Percentiles rank a stretch among this genome's conserved stretches.
phyloP scores from a whole-genome alignment of 768 basidiomycete species.

The Cystofilobasidium ferigula region DNA sequence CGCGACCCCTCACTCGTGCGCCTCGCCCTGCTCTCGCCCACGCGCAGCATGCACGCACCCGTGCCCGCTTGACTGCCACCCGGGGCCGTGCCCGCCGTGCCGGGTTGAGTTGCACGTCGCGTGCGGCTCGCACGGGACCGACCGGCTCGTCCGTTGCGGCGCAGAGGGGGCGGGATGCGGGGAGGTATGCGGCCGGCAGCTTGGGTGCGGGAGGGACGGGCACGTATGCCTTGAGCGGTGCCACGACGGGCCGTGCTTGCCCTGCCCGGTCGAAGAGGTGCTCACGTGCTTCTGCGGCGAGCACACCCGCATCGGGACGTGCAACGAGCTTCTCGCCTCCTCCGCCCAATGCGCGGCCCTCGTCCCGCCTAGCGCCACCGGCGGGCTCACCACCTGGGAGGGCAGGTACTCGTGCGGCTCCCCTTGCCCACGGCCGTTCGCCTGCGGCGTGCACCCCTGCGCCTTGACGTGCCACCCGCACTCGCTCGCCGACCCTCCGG shows the following conservation, averaged over 20 bases:
- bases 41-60: conserved; percentile 56
- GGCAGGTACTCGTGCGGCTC: conserved; percentile 56
- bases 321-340: conserved; percentile 44
- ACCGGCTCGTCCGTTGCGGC: conserved; percentile 51
- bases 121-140: conserved; percentile 64
- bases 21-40: conserved; percentile 36
- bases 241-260: conserved; percentile 62
- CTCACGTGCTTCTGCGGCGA: conserved; percentile 73
- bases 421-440: conserved; percentile 56
- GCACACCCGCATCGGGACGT: conserved; percentile 49
- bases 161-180: conserved; percentile 49
- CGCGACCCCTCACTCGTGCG: conserved; percentile 39
- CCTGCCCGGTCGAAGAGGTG: conserved; percentile 50
- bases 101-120: conserved; percentile 60
- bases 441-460: conserved; percentile 57
- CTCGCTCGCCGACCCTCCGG: conserved; percentile 45
- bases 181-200: conserved; percentile 40
- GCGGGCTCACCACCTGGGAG: conserved; percentile 45
- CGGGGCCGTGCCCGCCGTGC: conserved; percentile 94
- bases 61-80: conserved; percentile 76
- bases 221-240: conserved; percentile 41
- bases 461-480: conserved; percentile 59
- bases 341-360: conserved; percentile 36
- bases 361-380: conserved; percentile 25
- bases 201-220: conserved; percentile 31